Evolutionary conservation across 352 stramenopile genomes (phyloP).

Genomic region (Phytophthora citricola): DNA sequence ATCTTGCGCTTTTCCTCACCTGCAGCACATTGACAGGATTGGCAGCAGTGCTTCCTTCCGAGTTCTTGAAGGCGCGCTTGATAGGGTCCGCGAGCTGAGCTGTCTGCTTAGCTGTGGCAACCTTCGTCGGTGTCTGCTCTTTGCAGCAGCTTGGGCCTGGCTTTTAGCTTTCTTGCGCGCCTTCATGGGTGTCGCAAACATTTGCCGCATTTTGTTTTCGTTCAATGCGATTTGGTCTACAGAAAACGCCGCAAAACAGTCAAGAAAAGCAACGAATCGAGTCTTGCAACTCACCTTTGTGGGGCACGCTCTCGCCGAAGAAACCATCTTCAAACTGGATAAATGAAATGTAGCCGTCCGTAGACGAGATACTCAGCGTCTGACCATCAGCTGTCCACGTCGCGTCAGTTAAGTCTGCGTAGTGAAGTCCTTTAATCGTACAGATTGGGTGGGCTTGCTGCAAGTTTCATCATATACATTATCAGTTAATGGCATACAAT

Average conservation of each 20-base stretch:
- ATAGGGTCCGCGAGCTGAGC: conserved; percentile 21
- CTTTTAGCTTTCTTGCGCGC: conserved; percentile 62
- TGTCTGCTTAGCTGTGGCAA: conserved; percentile 39
- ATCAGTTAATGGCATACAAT: no score
- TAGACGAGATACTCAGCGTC: conserved; percentile 94
- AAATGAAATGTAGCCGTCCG: conserved; percentile 96
- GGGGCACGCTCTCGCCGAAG: conserved; percentile 55
- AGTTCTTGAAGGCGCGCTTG: conserved; percentile 27
- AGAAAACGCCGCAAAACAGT: conserved; percentile 8
- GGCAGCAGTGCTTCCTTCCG: conserved; percentile 22
- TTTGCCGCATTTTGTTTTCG: conserved; percentile 53
- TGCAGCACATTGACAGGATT: conserved; percentile 70
- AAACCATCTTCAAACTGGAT: conserved; percentile 92
- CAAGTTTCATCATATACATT: neutral
- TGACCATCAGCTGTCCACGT: conserved; percentile 93
- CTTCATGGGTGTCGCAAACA: conserved; percentile 73
- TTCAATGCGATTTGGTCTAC: conserved; percentile 56
- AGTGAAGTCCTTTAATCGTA: conserved; percentile 93
- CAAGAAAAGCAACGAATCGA: neutral
- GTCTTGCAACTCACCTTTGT: conserved; percentile 24
- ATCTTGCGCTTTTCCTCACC: conserved; percentile 89
- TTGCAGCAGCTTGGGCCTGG: conserved; percentile 19
- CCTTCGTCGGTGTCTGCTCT: conserved; percentile 30
- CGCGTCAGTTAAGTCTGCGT: conserved; percentile 94
- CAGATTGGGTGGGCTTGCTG: conserved; percentile 87